Base-by-base conservation (phyloP, 2,329 filamentous ascomycete genomes). In the Aspergillus calidoustus region DNA sequence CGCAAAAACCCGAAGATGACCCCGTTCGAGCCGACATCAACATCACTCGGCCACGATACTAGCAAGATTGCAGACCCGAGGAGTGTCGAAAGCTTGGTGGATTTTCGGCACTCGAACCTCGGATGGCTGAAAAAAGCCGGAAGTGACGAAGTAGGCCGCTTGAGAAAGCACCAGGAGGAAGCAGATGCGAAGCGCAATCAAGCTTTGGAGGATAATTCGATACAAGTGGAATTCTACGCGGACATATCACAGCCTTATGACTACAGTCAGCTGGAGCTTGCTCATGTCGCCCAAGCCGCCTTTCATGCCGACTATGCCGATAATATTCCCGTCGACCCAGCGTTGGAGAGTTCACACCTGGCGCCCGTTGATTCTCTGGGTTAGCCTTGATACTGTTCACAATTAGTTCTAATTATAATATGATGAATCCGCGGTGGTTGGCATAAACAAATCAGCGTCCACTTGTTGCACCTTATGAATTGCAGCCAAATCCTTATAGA, bases 101-200 rank as follows among this genome's bases (percentile, higher is more conserved):
- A 98, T 73, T 97, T 97, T 76, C 88, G 91, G 28, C 83, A 91
- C 46, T 94, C 96, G 57, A 99, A 99, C 74, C 81, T 96, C 28
- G 86, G 85, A 47, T 97, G 93, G 92, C 80, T 98, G 52, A 85
- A 86, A 56, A 87, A 87, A 59, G 81, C 79, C 30, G 80, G 79
- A n/a, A 80, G 82, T 60, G 80, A 85, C 62, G 81, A 82, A 50
- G 81, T 79, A 7, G 73, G 75, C 17, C 77, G 81, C 30, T 73
- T 85, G 60, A 77, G 78, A 57, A 79, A 78, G 60, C 81, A 83
- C 30, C 78, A 81, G 55, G 80, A 82, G 57, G 85, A 87, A 67
- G 86, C 85, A 4, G 82, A 86, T 31, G 82, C 81, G 7, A 86
- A 84, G 68, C 71, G 79, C 52, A 75, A 75, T 47, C 80, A 83